Evolutionary conservation across 2,329 filamentous ascomycete genomes (phyloP), one percentile per base, ranked within the genome.

Genomic region (Raffaelea albimanens): DNA sequence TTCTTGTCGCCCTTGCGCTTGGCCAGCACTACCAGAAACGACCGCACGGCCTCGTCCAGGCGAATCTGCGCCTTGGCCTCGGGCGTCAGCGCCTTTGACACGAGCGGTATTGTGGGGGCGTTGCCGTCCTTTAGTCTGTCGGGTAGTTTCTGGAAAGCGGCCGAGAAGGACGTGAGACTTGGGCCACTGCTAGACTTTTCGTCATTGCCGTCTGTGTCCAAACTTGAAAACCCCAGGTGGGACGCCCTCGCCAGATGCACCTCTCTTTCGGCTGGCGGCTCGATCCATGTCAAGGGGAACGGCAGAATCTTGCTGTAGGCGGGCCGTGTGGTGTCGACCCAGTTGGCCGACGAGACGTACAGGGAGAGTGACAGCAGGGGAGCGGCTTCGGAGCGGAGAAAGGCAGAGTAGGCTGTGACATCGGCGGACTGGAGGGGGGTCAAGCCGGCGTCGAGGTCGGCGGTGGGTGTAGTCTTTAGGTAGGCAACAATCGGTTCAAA

Each of bases 271-370:
- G 78, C 71, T 1, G 85, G 82, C 2, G 90, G 90, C 5, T 94
- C 72, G 39, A 85, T 85, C 78, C 93, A 98, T 57, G 90, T 90
- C 52, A 89, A 75, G 18, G 93, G 89, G 72, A 93, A 95, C 38
- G 85, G 79, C 36, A 97, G 78, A 48, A 96, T 76, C 5, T 72
- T 69, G 55, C 83, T 87, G 67, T 89, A 95, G 34, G 87, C 83
- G 2, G 88, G 86, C 16, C 88, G 81, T 4, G 89, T 95, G 43
- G 76, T 69, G 40, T 75, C 70, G 47, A 81, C 73, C 76, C 93
- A 98, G 69, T 97, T 96, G 53, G 88, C 80, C 49, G 84, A 87
- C 29, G 89, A 93, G 53, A 93, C 85, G 64, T 94, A 97, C 56
- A 97, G 82, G 45, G 83, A 90, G 49, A 96, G 80, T 57, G 94